Conservation (phyloP, 2,329 filamentous ascomycete species). For the Colletotrichum sp. region DNA sequence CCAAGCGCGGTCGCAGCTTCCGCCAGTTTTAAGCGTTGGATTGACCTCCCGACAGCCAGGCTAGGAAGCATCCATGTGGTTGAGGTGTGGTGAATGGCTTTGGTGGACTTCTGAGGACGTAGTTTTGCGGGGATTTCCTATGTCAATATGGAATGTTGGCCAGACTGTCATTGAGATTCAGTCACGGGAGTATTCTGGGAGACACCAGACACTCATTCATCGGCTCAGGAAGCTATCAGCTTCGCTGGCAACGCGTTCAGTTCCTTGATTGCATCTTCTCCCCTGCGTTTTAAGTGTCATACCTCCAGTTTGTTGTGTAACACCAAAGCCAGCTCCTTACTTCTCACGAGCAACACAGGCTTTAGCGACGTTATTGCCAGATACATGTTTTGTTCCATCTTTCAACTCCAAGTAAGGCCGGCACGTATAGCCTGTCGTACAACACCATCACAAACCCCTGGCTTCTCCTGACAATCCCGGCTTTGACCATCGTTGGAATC, state of each 20-base stretch:
- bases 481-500: not conserved
- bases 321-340: too few species aligned
- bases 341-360: too few species aligned
- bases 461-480: accelerated
- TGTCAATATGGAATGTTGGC: not conserved
- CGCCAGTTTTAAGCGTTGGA: not conserved
- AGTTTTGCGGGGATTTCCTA: not conserved
- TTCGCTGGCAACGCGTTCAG: accelerated
- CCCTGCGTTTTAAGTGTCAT: accelerated
- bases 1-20: not conserved
- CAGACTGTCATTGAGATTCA: not conserved
- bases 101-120: not conserved
- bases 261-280: accelerated
- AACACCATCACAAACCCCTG: accelerated
- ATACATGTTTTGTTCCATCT: too few species aligned
- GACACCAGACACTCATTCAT: accelerated
- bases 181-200: accelerated
- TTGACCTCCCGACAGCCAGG: accelerated
- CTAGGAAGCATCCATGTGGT: accelerated
- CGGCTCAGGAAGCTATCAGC: not conserved
- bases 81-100: not conserved
- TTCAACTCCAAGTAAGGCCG: too few species aligned
- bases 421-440: too few species aligned
- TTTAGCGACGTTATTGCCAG: too few species aligned
- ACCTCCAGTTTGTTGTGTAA: not conserved